Base-by-base conservation (phyloP, 805 yeast genomes). In the Ogataea naganishii region DNA sequence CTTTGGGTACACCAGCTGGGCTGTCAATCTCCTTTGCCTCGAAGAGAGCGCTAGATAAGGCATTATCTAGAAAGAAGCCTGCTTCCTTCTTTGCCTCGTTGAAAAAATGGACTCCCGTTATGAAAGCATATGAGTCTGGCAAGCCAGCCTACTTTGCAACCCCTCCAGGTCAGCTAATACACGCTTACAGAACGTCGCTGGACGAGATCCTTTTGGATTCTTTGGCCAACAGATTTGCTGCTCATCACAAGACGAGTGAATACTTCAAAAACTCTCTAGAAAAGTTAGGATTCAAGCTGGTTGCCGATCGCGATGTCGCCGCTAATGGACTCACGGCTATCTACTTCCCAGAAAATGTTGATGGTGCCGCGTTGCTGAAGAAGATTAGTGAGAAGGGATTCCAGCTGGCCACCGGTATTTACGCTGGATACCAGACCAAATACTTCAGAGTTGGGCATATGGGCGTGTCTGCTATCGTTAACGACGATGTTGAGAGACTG, bases 361-460 rank as follows among this genome's bases (percentile, higher is more conserved):
- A 73, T 34, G 86, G 89, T 18, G 62, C 75, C n/a, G 76, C 75
- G 30, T 66, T 83, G 28, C 62, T 84, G 37, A 58, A 66, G 26
- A 55, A 64, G 26, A 57, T 83, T 39, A 72, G 76, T 37, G 56
- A 65, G 30, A 71, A 74, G 43, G 88, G 86, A 13, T 72, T 81
- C 47, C 72, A 79, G 15, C 69, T 88, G 28, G 95, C 96, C 26
- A 94, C 92, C 29, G 96, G 96, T 35, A 80, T 88, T 40, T 89
- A 82, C 61, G 77, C 74, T 56, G 84, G 75, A 15, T 74, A 85
- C 46, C 78, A 74, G 27, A 70, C 80, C 35, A 77, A 80, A 54
- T 88, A 88, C 62, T 83, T 89, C 64, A 74, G 97, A 58, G 76
- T 88, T 36, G 97, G 97, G 20, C 97, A 88, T 61, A 89, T 89